Evolutionary conservation across 1,139 yeast species (phyloP), one percentile per base, ranked within the genome.

Genomic region (Candida sp.): DNA sequence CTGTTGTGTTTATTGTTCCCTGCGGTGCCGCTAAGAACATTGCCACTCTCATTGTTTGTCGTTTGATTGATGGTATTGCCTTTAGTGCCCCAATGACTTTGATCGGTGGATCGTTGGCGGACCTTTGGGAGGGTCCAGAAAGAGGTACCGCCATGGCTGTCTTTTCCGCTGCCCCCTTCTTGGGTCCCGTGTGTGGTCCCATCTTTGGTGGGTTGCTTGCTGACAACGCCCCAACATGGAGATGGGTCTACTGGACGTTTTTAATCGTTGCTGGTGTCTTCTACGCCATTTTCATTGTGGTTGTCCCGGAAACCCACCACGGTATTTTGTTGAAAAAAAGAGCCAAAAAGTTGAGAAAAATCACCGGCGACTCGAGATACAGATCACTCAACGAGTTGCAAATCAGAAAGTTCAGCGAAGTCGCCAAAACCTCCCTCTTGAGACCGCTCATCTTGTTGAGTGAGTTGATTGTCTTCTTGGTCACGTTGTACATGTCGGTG

Each of bases 61-160:
- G 96, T 59, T 72, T 87, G 45, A 73, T 88, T 44, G 90, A 83
- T 62, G 94, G 96, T 37, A 67, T 85, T 28, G 84, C 86, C n/a
- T 87, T 88, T 60, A 81, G 88, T 44, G 93, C 93, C 5, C 94
- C 94, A 48, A 86, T 88, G 88, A 84, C 90, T 53, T 71, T 88
- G 52, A 86, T 88, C 63, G 96, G 96, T 47, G 96, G 94, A 47
- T 84, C 89, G 22, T 73, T 88, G 51, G 89, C 91, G 7, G 96
- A 88, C 67, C 78, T 88, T 67, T 88, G 89, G 85, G 73, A 69
- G 31, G 82, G 80, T 41, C 67, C 78, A 34, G 85, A 88, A 54
- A 80, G 93, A 68, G 91, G 93, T 61, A 70, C 80, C n/a, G 92
- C 94, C 9, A 86, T 88, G 94, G 83, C 89, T 28, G 57, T 65